phyloP scores from a whole-genome alignment of 805 yeast species.

The Metschnikowia anglica region DNA sequence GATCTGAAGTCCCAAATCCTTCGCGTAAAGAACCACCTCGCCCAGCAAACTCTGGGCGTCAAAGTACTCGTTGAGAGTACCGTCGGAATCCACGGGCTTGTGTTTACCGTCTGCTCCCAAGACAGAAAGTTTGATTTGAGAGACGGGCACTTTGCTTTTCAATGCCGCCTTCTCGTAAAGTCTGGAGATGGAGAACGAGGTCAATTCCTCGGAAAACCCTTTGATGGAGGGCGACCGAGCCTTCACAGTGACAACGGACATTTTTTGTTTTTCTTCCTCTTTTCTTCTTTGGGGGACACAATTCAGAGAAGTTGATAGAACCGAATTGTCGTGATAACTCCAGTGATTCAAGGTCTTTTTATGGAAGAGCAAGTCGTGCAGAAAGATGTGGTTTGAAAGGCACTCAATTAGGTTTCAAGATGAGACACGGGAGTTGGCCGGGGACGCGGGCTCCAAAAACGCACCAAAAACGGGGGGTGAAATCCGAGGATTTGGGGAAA shows the following conservation, averaged over 20 bases:
- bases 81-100: slow-evolving; percentile 45
- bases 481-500: too few relatives aligned
- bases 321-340: too few relatives aligned
- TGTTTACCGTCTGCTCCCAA: slow-evolving; percentile 32
- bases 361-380: neutral
- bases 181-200: slow-evolving; percentile 36
- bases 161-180: slow-evolving; percentile 46
- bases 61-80: slow-evolving; percentile 34
- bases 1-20: slow-evolving; percentile 92
- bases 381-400: neutral
- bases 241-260: slow-evolving; percentile 50
- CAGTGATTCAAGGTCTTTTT: too few relatives aligned
- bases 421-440: slow-evolving; percentile 1
- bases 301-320: too few relatives aligned
- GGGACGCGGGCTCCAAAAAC: slow-evolving; percentile 6
- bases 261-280: slow-evolving; percentile 15
- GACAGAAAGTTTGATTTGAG: slow-evolving; percentile 31
- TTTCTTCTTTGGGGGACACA: neutral
- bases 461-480: slow-evolving; percentile 3
- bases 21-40: slow-evolving; percentile 54
- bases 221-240: slow-evolving; percentile 62
- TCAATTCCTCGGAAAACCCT: slow-evolving; percentile 43
- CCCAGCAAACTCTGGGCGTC: slow-evolving; percentile 45
- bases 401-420: neutral
- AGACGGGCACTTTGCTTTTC: slow-evolving; percentile 38